Evolutionary conservation across 1,139 yeast species (phyloP).

Genomic region (Lodderomyces parapsilosis): DNA sequence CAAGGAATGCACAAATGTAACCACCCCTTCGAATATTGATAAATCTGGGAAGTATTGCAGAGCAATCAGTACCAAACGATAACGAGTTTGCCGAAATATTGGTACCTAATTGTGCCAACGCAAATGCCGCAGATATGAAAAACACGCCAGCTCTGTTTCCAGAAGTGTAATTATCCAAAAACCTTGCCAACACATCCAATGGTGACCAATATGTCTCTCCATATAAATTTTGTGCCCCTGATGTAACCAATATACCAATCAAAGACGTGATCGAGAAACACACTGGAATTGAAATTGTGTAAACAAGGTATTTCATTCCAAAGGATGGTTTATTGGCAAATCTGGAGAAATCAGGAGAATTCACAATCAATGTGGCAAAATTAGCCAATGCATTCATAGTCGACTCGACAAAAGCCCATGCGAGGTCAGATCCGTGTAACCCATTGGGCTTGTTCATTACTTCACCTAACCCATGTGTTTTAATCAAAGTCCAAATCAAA

Average conservation of each 20-base stretch:
- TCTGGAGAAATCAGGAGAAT: conserved; percentile 89
- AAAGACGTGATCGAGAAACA: conserved; percentile 79
- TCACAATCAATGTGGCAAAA: conserved; percentile 82
- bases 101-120: conserved; percentile 87
- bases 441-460: conserved; percentile 52
- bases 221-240: conserved; percentile 71
- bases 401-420: conserved; percentile 82
- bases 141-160: conserved; percentile 80
- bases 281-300: conserved; percentile 66
- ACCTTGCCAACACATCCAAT: conserved; percentile 66
- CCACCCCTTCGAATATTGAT: conserved; percentile 82
- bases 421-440: conserved; percentile 58
- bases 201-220: conserved; percentile 85
- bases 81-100: conserved; percentile 87
- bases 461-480: conserved; percentile 74
- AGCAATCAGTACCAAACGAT: conserved; percentile 88
- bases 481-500: conserved; percentile 75
- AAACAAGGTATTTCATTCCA: conserved; percentile 42
- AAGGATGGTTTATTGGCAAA: conserved; percentile 57
- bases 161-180: conserved; percentile 58
- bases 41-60: conserved; percentile 77
- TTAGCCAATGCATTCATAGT: conserved; percentile 79
- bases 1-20: conserved; percentile 74
- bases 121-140: conserved; percentile 72
- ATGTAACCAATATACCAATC: conserved; percentile 83